A percentile compares a stretch with the other conserved stretches of the same genome.
Evolutionary conservation across 345 rosid species (phyloP).

Genomic region (Dipteronia dyeriana): DNA sequence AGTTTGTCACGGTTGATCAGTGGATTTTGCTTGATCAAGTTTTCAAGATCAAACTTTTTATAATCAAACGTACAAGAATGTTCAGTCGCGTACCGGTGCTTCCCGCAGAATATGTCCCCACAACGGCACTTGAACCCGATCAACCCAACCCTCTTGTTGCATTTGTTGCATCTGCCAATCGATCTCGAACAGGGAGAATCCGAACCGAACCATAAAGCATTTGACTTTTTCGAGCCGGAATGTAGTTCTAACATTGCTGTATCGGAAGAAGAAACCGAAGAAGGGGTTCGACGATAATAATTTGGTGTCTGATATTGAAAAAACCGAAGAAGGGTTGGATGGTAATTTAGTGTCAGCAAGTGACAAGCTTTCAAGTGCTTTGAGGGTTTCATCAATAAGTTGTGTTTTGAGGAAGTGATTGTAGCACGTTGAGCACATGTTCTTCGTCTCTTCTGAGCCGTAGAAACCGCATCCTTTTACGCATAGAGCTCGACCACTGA

Average conservation of each 20-base stretch:
- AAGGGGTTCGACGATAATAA: background rate
- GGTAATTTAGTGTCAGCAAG: too few relatives aligned
- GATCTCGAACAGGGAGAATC: background rate
- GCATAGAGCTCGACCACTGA: conserved; percentile 10
- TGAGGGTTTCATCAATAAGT: too few relatives aligned
- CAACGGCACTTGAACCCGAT: conserved; percentile 32
- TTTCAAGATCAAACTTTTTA: conserved; percentile 17
- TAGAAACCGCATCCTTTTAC: conserved; percentile 30
- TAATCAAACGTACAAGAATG: conserved; percentile 29
- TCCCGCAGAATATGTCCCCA: conserved; percentile 33
- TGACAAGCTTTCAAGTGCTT: too few relatives aligned
- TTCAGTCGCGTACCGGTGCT: conserved; percentile 34
- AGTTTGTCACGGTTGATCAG: conserved; percentile 18
- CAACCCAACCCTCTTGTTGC: conserved; percentile 27
- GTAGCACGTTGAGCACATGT: conserved; percentile 27
- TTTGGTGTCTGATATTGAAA: background rate
- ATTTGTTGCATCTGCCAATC: conserved; percentile 15
- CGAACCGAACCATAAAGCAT: background rate
- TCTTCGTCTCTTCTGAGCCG: conserved; percentile 21
- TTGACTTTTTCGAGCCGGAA: background rate
- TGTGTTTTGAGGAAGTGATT: too few relatives aligned
- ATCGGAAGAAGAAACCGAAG: background rate
- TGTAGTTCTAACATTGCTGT: background rate
- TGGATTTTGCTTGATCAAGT: conserved; percentile 17
- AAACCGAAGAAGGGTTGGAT: too few relatives aligned